Evolutionary conservation across 2,329 filamentous ascomycete genomes (phyloP).

Genomic region (Pezicula neosporulosa): DNA sequence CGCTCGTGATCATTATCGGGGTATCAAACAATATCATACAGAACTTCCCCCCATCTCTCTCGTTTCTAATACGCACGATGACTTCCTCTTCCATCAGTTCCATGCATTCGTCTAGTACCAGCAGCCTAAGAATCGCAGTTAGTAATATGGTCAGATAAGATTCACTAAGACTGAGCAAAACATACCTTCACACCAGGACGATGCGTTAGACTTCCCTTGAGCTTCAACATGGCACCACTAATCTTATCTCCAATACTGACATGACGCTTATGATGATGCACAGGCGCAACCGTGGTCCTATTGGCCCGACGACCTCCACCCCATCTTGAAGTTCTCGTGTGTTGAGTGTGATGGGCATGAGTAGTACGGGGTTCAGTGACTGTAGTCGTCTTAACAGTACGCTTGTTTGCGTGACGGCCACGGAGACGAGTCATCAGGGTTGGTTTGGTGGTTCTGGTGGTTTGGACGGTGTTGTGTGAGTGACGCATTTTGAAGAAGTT

Average conservation of each 20-base stretch:
- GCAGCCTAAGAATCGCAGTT: constrained; percentile 51
- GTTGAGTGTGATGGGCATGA: constrained; percentile 22
- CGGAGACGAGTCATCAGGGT: constrained; percentile 52
- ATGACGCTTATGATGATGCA: constrained; percentile 64
- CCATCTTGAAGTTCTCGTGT: constrained; percentile 17
- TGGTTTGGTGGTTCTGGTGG: constrained; percentile 38
- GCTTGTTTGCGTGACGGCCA: constrained; percentile 32
- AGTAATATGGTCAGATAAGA: neutral
- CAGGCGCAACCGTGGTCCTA: constrained; percentile 38
- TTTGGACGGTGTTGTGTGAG: constrained; percentile 2
- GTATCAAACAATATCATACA: neutral
- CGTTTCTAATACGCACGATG: constrained; percentile 25
- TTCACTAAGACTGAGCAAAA: constrained; percentile 10
- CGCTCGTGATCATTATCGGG: neutral
- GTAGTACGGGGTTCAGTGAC: constrained; percentile 15
- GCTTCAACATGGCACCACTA: constrained; percentile 69
- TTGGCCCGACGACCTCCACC: constrained; percentile 29
- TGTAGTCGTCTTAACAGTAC: constrained; percentile 25
- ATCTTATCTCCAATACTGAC: constrained; percentile 73
- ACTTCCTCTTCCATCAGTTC: constrained; percentile 66
- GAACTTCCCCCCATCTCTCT: neutral
- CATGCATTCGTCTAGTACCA: constrained; percentile 69
- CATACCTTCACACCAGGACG: constrained; percentile 68
- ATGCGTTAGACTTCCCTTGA: constrained; percentile 66
- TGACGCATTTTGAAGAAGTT: neutral